Evolutionary conservation across 345 rosid species (phyloP).

Genomic region (Laguncularia racemosa): DNA sequence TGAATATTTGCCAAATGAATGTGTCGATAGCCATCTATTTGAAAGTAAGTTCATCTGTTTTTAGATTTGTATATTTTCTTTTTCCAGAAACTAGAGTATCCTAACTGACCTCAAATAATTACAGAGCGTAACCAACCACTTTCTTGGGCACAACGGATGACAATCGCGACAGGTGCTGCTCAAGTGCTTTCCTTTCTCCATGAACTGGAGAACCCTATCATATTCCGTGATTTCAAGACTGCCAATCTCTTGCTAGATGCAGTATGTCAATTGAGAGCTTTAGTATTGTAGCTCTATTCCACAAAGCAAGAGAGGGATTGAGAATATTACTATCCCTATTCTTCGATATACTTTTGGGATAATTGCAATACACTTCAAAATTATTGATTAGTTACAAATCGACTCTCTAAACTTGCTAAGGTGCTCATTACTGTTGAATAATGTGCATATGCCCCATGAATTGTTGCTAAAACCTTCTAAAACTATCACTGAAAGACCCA

Average conservation of each 20-base stretch:
- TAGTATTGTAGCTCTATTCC: too few relatives aligned
- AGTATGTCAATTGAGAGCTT: conserved; percentile 24
- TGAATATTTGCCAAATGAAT: conserved; percentile 72
- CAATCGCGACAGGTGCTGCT: conserved; percentile 69
- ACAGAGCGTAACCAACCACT: conserved; percentile 49
- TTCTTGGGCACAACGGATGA: conserved; percentile 61
- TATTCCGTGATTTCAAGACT: conserved; percentile 81
- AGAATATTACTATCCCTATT: too few relatives aligned
- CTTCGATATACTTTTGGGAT: too few relatives aligned
- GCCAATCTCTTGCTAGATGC: conserved; percentile 71
- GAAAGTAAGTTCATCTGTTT: conserved; percentile 35
- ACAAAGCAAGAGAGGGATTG: neutral
- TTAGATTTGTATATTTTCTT: neutral
- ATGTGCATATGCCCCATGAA: too few relatives aligned
- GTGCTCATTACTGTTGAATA: too few relatives aligned
- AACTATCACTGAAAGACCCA: too few relatives aligned
- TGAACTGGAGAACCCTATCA: conserved; percentile 54
- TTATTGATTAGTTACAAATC: too few relatives aligned
- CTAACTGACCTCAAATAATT: conserved; percentile 2
- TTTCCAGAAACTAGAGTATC: neutral
- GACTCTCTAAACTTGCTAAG: too few relatives aligned
- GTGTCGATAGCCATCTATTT: conserved; percentile 71
- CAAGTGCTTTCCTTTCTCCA: conserved; percentile 70
- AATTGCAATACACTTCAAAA: too few relatives aligned
- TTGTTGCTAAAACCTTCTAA: too few relatives aligned